phyloP scores from a whole-genome alignment of 2,329 filamentous ascomycete genomes.

The Paramyrothecium sp. region DNA sequence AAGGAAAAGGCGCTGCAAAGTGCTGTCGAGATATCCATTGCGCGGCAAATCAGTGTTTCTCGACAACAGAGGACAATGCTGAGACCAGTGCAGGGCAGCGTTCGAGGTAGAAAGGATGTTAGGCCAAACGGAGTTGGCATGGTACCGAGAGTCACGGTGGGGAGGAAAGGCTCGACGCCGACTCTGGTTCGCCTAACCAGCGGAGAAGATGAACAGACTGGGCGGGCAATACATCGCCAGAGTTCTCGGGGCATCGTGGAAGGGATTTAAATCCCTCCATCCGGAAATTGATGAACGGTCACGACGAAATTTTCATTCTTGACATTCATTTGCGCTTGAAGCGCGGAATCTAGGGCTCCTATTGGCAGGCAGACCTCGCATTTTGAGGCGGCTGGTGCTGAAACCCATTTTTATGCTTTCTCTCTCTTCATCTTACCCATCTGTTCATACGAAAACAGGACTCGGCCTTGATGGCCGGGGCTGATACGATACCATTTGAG shows the following conservation, averaged over 20 bases:
- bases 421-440: background rate
- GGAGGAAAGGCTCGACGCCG: slow-evolving; percentile 12
- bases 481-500: background rate
- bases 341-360: background rate
- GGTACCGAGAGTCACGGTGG: slow-evolving; percentile 16
- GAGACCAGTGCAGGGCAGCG: slow-evolving; percentile 45
- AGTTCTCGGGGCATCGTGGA: slow-evolving; percentile 2
- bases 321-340: background rate
- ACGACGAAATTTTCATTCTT: background rate
- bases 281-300: background rate
- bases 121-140: slow-evolving; percentile 9
- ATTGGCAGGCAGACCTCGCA: no score
- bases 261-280: background rate
- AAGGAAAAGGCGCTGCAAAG: slow-evolving; percentile 39
- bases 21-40: slow-evolving; percentile 65
- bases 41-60: slow-evolving; percentile 65
- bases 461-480: background rate
- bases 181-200: background rate
- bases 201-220: background rate
- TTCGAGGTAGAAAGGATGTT: slow-evolving; percentile 16
- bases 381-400: no score
- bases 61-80: slow-evolving; percentile 59
- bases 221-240: background rate
- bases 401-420: background rate
- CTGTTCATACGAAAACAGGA: no score